Percentiles rank a stretch among this genome's conserved stretches.
These are phyloP conservation scores for Rhodotorula sp. DNA, from an alignment of 1,284 basidiomycete species.

Conservation along the genomic window DNA sequence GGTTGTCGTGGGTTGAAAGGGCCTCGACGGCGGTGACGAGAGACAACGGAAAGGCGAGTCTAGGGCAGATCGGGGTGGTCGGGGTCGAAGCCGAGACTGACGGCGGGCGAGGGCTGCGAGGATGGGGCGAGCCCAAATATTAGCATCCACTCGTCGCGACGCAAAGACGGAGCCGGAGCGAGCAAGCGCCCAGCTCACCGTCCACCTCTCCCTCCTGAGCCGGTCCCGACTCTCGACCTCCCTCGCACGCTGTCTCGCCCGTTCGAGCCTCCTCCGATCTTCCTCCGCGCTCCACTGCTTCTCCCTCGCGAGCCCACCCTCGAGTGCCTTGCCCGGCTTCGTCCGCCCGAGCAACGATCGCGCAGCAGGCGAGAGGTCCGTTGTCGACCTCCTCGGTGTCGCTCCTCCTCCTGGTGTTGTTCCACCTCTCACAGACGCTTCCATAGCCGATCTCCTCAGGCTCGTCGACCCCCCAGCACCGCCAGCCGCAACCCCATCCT, in stretches of 20 bases:
- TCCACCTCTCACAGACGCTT: not conserved
- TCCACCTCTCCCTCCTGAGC: constrained; percentile 36
- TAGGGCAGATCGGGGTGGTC: constrained; percentile 27
- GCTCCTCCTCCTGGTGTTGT: constrained; percentile 51
- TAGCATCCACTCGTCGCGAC: not conserved
- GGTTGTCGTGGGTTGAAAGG: no score
- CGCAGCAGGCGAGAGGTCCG: constrained; percentile 74
- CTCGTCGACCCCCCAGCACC: constrained; percentile 55
- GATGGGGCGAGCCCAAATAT: not conserved
- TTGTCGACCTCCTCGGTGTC: constrained; percentile 24
- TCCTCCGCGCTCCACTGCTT: constrained; percentile 33
- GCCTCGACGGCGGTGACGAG: no score
- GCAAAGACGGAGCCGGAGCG: not conserved
- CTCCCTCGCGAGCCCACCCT: constrained; percentile 9
- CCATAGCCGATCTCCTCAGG: constrained; percentile 47
- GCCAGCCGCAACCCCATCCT: constrained; percentile 48
- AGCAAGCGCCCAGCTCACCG: constrained; percentile 9
- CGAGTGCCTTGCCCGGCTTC: constrained; percentile 22
- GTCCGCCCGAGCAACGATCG: constrained; percentile 69
- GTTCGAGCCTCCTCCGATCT: constrained; percentile 11
- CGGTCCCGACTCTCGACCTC: constrained; percentile 14
- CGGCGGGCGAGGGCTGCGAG: constrained; percentile 26
- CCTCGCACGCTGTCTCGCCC: constrained; percentile 19
- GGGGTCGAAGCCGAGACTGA: constrained; percentile 31
- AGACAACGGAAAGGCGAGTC: not conserved